These are phyloP conservation scores for Sporobolomyces roseus DNA, from an alignment of 768 basidiomycete species.

Conservation along the genomic window DNA sequence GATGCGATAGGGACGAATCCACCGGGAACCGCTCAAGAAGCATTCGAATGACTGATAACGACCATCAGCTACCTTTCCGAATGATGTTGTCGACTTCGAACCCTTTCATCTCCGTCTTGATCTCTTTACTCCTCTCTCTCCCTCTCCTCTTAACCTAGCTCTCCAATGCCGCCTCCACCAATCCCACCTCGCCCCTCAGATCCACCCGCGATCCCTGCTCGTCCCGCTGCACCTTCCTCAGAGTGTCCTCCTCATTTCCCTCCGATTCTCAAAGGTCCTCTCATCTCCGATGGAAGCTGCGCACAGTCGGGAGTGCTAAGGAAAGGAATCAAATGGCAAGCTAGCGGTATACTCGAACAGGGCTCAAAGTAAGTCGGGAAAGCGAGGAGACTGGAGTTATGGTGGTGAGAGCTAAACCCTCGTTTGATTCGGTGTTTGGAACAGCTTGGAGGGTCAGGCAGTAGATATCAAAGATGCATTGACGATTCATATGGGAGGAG, in stretches of 20 bases:
- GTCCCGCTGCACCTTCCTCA: not conserved
- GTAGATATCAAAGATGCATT: constrained; percentile 5
- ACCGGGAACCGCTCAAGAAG: too few species aligned
- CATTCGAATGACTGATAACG: too few species aligned
- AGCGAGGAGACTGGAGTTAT: not conserved
- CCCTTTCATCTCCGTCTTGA: too few species aligned
- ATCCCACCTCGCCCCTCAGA: not conserved
- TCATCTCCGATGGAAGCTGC: constrained; percentile 9
- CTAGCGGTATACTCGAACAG: constrained; percentile 17
- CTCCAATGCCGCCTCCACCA: too few species aligned
- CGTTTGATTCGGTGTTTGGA: not conserved
- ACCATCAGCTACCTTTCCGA: too few species aligned
- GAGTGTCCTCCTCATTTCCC: constrained; percentile 13
- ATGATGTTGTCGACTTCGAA: too few species aligned
- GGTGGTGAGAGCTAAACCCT: not conserved
- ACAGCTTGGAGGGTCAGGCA: constrained; percentile 14
- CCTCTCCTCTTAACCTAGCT: too few species aligned
- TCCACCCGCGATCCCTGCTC: constrained; percentile 16
- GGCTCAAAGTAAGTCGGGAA: constrained; percentile 10
- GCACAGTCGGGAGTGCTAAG: constrained; percentile 4
- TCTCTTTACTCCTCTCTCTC: too few species aligned
- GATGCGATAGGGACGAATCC: too few species aligned
- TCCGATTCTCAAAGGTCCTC: not conserved
- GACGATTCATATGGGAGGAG: constrained; percentile 19
- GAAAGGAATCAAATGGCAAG: constrained; percentile 33